Evolutionary conservation across 1,139 yeast genomes (phyloP).

Genomic region (Sugiyamaella japonica): DNA sequence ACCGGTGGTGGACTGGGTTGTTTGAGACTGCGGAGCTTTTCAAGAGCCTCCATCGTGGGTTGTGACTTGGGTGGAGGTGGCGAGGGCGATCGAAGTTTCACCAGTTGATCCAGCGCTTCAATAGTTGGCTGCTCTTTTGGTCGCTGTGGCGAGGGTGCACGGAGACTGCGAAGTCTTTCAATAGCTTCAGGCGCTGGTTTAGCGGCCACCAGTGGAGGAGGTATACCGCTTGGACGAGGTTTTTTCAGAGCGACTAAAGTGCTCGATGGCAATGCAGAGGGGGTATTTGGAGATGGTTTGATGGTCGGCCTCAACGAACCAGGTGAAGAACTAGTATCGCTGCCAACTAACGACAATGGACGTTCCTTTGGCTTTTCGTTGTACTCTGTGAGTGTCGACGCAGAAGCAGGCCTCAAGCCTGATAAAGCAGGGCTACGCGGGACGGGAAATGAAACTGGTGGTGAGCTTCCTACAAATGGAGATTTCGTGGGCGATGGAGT

Average conservation of each 20-base stretch:
- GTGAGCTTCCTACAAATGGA: slow-evolving; percentile 9
- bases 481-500: slow-evolving; percentile 23
- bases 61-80: slow-evolving; percentile 21
- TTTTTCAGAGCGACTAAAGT: slow-evolving; percentile 6
- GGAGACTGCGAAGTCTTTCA: slow-evolving; percentile 27
- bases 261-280: background rate
- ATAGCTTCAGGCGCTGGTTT: slow-evolving; percentile 18
- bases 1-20: slow-evolving; percentile 17
- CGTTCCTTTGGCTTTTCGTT: slow-evolving; percentile 4
- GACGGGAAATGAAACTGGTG: slow-evolving; percentile 10
- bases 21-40: slow-evolving; percentile 28
- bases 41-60: slow-evolving; percentile 17
- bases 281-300: background rate
- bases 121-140: slow-evolving; percentile 14
- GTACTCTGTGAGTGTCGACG: background rate
- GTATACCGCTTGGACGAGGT: background rate
- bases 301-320: background rate
- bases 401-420: background rate
- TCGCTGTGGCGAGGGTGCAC: slow-evolving; percentile 21
- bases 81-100: slow-evolving; percentile 28
- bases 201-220: slow-evolving; percentile 22
- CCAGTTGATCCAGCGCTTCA: slow-evolving; percentile 22
- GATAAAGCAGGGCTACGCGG: slow-evolving; percentile 6
- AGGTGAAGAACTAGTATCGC: background rate
- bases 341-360: slow-evolving; percentile 8